These are phyloP conservation scores for Kuraishia borneana DNA, from an alignment of 805 yeast species.

Conservation along the genomic window DNA sequence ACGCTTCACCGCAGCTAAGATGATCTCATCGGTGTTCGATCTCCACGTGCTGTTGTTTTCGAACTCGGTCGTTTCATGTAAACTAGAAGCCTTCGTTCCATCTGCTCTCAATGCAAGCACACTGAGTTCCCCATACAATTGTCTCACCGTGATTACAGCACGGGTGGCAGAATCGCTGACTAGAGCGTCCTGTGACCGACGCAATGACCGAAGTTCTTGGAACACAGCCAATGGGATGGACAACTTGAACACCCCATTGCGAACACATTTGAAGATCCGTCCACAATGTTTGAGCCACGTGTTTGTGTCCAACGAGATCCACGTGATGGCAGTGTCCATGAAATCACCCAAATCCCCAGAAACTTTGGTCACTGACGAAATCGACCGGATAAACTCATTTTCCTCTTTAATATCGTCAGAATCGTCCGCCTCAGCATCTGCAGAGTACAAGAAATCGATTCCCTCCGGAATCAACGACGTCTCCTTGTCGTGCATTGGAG, in stretches of 20 bases:
- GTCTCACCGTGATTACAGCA: conserved; percentile 65
- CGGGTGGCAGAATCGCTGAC: conserved; percentile 75
- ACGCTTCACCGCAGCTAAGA: conserved; percentile 35
- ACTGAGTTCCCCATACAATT: conserved; percentile 43
- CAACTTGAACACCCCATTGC: conserved; percentile 44
- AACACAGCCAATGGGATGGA: conserved; percentile 67
- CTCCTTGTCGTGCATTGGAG: neutral
- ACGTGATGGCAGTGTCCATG: conserved; percentile 46
- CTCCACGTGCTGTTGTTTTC: conserved; percentile 68
- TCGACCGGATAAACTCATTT: conserved; percentile 3
- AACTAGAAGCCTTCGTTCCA: conserved; percentile 55
- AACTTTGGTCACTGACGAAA: conserved; percentile 3
- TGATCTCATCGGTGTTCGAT: conserved; percentile 59
- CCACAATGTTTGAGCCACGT: conserved; percentile 80
- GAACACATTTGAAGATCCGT: conserved; percentile 55
- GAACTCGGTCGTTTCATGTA: conserved; percentile 65
- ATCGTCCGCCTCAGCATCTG: conserved; percentile 2
- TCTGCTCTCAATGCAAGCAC: conserved; percentile 55
- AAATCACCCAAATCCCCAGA: conserved; percentile 43
- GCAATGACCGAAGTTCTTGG: conserved; percentile 61
- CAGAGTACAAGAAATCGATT: neutral
- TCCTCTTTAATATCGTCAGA: conserved; percentile 12
- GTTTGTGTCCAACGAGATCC: conserved; percentile 63
- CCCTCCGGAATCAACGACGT: neutral
- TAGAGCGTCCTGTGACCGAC: conserved; percentile 62